phyloP scores from a whole-genome alignment of 2,329 filamentous ascomycete genomes.

The Fusarium fracticaudum region DNA sequence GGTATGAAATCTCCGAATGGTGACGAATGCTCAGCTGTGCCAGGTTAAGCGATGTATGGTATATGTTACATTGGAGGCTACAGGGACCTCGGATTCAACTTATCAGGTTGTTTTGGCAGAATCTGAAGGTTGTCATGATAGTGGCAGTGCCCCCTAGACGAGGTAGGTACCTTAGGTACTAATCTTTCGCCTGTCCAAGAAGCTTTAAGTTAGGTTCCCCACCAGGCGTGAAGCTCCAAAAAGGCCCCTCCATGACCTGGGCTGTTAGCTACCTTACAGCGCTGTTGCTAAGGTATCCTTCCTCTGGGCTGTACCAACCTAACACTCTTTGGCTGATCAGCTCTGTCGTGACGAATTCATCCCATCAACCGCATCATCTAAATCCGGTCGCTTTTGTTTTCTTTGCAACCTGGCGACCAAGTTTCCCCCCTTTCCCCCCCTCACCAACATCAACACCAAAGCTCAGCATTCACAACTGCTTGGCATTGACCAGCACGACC shows the following conservation, averaged over 20 bases:
- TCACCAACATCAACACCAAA: slow-evolving; percentile 11
- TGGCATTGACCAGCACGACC: slow-evolving; percentile 18
- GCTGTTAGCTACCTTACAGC: not conserved
- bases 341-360: slow-evolving; percentile 16
- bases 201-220: not conserved
- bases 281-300: not conserved
- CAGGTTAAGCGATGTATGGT: slow-evolving; percentile 4
- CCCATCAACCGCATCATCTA: slow-evolving; percentile 5
- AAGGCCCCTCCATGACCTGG: not conserved
- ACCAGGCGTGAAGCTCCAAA: slow-evolving; percentile 16
- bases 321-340: not conserved
- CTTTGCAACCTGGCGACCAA: not conserved
- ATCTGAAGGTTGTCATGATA: slow-evolving; percentile 6
- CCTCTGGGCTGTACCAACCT: not conserved
- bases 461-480: slow-evolving; percentile 1
- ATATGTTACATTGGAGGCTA: not conserved
- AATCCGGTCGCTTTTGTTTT: not conserved
- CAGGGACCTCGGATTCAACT: not conserved
- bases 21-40: slow-evolving; percentile 14
- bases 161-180: not conserved
- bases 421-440: not conserved
- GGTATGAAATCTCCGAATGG: not conserved
- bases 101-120: not conserved
- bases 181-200: not conserved
- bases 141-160: not conserved